Evolutionary conservation across 208 protist genomes (phyloP), one percentile per base, ranked within the genome.

Genomic region (Zelonia costaricensis): DNA sequence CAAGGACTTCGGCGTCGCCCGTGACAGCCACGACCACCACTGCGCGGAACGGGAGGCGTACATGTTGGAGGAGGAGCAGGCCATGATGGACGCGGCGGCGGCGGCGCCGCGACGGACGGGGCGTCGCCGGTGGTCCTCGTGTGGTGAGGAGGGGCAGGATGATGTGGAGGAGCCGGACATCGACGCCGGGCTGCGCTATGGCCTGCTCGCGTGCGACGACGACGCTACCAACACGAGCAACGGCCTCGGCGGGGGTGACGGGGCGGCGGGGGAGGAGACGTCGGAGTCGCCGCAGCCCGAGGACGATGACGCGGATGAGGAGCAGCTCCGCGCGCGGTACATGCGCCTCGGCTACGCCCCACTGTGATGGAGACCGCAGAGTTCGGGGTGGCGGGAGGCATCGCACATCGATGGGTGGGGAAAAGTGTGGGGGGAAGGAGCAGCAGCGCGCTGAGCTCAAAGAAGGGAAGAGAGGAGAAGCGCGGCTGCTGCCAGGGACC

Each of bases 331-430:
- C 2, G 58, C 57, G 3, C 63, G 67, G 23, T 80, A 80, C 27
- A n/a, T 36, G 18, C 49, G 33, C 8, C 39, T 53, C 25, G 74
- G 74, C 20, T 80, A 80, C 63, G 49, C 51, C 13, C 59, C 62
- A 0, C 35, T 80, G 1, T 80, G 27, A 56, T 12, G n/a, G 28
- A 33, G 45, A 27, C 1, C 35, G n/a, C 3, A 13, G 1, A 13
- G 48, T 62, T 30, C 8, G 20, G 38, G 28, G 18, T 40, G 44
- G 16, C 8, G 6, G 8, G 7, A 33, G 23, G 9, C 25, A 22
- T 53, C 0, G 47, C 10, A 16, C 12, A 52, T 12, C 22, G n/a
- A n/a, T n/a, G n/a, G n/a, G n/a, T n/a, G n/a, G n/a, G n/a, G n/a
- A n/a, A n/a, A n/a, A n/a, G n/a, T n/a, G n/a, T n/a, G n/a, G n/a